Percentiles rank a stretch among this genome's conserved stretches.
These are phyloP conservation scores for Hyaloscypha hepaticicola DNA, from an alignment of 495 filamentous ascomycete genomes.

Conservation along the genomic window DNA sequence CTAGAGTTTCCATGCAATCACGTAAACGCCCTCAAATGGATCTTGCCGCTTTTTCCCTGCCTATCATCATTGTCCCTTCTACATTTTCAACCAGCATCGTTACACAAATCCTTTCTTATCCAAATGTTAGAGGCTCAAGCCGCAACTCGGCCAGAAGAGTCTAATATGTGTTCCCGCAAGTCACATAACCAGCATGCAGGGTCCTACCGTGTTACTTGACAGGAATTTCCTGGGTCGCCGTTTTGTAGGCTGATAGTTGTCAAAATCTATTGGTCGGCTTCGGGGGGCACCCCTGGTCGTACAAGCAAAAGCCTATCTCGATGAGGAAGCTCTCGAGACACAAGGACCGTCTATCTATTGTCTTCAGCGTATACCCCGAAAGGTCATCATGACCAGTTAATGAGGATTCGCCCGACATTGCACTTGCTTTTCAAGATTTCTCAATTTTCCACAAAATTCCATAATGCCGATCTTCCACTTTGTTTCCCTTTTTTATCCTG, in stretches of 20 bases:
- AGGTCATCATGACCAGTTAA: neutral
- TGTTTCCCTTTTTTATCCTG: neutral
- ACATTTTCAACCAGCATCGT: neutral
- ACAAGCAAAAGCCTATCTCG: no score
- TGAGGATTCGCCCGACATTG: neutral
- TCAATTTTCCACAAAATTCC: neutral
- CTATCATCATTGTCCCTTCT: neutral
- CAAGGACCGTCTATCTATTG: neutral
- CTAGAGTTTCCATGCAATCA: neutral
- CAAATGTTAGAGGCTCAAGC: neutral
- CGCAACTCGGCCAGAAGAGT: neutral
- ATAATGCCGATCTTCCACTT: neutral
- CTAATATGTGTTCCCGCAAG: neutral
- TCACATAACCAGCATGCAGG: neutral
- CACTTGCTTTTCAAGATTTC: neutral
- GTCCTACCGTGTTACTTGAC: neutral
- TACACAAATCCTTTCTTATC: neutral
- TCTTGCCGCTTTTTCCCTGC: neutral
- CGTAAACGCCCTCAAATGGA: neutral
- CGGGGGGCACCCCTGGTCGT: no score
- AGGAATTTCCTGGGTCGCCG: neutral
- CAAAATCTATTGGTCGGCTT: neutral
- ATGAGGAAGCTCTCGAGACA: no score
- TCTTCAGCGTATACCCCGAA: neutral
- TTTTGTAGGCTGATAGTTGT: neutral